phyloP scores from a whole-genome alignment of 805 yeast genomes.

The Wickerhamiella azymoides region DNA sequence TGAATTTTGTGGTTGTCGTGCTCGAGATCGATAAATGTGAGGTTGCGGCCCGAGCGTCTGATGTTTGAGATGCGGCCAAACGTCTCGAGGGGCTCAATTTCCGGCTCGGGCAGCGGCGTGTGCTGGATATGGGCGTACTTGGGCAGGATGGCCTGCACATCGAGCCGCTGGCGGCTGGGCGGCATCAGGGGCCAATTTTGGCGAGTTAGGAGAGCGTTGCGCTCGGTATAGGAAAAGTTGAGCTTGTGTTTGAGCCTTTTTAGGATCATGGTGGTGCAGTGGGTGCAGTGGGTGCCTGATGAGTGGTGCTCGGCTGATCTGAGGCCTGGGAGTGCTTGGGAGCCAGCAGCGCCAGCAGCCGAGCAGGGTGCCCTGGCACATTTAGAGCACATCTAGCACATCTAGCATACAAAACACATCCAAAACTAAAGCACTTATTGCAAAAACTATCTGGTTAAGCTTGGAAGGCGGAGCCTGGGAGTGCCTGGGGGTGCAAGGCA shows the following conservation, averaged over 20 bases:
- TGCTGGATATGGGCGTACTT: neutral
- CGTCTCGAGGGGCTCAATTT: constrained; percentile 4
- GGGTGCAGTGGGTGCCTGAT: neutral
- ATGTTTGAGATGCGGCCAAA: constrained; percentile 45
- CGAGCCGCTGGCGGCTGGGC: neutral
- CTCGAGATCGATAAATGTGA: constrained; percentile 51
- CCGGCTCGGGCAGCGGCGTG: neutral
- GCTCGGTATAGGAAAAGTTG: constrained; percentile 13
- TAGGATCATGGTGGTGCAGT: neutral
- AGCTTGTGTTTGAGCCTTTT: constrained; percentile 8
- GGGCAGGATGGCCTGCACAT: neutral
- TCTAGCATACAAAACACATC: no score
- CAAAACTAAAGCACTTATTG: no score
- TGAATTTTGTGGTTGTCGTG: constrained; percentile 52
- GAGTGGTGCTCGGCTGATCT: neutral
- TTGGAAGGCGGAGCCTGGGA: no score
- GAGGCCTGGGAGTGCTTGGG: no score
- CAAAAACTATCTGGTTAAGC: no score
- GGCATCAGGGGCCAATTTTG: constrained; percentile 6
- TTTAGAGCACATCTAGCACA: no score
- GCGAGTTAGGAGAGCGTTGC: constrained; percentile 10
- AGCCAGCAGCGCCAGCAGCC: no score
- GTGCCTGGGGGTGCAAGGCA: no score
- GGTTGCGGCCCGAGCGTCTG: constrained; percentile 52
- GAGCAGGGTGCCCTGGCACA: no score